Evolutionary conservation across 139 green algal species (phyloP).

Genomic region (Tetratostichococcus sp.): DNA sequence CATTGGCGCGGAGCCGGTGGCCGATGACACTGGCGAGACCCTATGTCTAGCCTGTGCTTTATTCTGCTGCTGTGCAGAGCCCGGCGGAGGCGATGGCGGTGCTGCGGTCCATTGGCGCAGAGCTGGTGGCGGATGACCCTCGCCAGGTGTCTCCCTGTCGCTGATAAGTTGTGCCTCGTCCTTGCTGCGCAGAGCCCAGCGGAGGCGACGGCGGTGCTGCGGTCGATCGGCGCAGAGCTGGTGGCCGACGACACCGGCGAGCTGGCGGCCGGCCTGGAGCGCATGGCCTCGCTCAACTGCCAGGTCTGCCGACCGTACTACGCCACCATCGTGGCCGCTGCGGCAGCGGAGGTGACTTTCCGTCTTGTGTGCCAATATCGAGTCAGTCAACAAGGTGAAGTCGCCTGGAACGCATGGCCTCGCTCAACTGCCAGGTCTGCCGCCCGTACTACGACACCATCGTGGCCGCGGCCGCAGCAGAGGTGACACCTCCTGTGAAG

Average conservation of each 20-base stretch:
- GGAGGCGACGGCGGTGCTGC: neutral
- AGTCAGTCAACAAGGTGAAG: too few relatives aligned
- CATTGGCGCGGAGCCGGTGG: slow-evolving; percentile 2
- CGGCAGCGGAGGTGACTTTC: neutral
- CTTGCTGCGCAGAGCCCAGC: too few relatives aligned
- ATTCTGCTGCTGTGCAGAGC: too few relatives aligned
- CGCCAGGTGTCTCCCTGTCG: too few relatives aligned
- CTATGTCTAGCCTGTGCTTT: too few relatives aligned
- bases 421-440: neutral
- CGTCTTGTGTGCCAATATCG: too few relatives aligned
- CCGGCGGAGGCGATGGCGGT: neutral
- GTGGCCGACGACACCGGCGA: neutral
- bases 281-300: neutral
- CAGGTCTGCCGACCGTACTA: neutral
- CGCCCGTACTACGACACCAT: neutral
- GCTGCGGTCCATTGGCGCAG: slow-evolving; percentile 3
- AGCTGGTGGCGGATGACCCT: slow-evolving; percentile 4
- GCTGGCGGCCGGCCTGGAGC: neutral
- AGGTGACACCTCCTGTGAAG: too few relatives aligned
- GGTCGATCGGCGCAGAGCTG: slow-evolving; percentile 3
- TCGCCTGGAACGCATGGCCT: neutral
- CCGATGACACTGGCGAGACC: neutral
- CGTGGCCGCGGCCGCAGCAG: neutral
- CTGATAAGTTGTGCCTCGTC: too few relatives aligned
- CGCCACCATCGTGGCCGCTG: neutral